phyloP scores from a whole-genome alignment of 2,329 filamentous ascomycete species.

The Hypomyces perniciosus region DNA sequence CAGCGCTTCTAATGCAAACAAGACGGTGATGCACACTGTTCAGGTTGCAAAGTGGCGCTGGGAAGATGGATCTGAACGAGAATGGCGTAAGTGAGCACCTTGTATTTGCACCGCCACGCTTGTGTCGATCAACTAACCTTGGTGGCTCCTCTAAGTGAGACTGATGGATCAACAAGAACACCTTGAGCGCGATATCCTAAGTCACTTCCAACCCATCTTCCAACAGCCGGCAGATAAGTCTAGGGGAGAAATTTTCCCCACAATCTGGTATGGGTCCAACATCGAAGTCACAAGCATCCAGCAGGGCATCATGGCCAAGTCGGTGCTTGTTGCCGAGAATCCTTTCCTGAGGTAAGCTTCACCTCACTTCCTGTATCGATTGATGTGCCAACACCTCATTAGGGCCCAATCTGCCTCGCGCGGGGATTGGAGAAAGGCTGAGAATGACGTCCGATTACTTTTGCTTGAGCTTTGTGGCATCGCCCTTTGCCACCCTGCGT shows the following conservation, averaged over 20 bases:
- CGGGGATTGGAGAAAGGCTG: constrained; percentile 29
- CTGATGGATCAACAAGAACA: constrained; percentile 31
- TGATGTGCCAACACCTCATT: background rate
- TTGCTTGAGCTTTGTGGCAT: constrained; percentile 36
- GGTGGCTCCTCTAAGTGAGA: constrained; percentile 22
- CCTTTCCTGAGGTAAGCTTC: constrained; percentile 28
- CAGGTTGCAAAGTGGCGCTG: constrained; percentile 37
- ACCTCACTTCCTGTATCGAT: background rate
- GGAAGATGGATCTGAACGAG: constrained; percentile 29
- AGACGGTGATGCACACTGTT: constrained; percentile 36
- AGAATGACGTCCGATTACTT: constrained; percentile 33
- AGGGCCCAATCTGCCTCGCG: constrained; percentile 23
- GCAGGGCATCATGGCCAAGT: constrained; percentile 34
- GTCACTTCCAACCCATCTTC: constrained; percentile 29
- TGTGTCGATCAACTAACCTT: background rate
- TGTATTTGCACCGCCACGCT: background rate
- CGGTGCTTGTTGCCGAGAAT: constrained; percentile 35
- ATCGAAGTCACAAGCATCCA: constrained; percentile 36
- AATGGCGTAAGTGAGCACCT: constrained; percentile 29
- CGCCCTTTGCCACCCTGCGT: constrained; percentile 32
- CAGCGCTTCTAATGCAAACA: constrained; percentile 32
- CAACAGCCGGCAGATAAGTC: constrained; percentile 28
- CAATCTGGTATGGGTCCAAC: constrained; percentile 33
- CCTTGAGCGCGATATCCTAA: constrained; percentile 28
- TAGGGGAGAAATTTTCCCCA: constrained; percentile 35